Conservation (phyloP, 116 monocot species). For the Papilionanthe hybrid region DNA sequence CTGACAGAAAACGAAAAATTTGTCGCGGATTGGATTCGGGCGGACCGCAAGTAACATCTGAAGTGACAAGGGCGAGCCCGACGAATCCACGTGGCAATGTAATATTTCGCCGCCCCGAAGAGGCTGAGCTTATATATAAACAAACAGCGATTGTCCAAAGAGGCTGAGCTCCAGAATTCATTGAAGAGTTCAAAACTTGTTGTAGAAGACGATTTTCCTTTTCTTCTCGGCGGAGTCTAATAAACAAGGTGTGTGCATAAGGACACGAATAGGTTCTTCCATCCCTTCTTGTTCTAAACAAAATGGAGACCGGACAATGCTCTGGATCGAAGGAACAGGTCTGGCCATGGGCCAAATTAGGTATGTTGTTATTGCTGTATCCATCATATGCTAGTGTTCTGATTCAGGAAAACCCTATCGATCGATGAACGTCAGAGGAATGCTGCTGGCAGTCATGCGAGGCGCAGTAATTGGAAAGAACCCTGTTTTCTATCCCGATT, state of each 20-base stretch:
- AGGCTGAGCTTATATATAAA: no score
- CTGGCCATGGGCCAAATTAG: constrained; percentile 23
- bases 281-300: background rate
- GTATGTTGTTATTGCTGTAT: background rate
- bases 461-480: background rate
- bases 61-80: no score
- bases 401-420: background rate
- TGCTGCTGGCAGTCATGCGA: background rate
- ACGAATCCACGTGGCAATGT: no score
- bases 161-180: background rate
- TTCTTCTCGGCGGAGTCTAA: background rate
- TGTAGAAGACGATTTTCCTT: background rate
- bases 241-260: background rate
- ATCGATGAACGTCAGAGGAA: background rate
- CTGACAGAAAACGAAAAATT: no score
- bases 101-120: no score
- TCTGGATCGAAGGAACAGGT: constrained; percentile 10
- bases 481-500: background rate
- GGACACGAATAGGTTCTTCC: background rate
- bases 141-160: no score
- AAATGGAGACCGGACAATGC: constrained; percentile 19
- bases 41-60: no score
- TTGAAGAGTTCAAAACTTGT: background rate
- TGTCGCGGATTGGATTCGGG: no score
- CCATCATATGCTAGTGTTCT: background rate